Evolutionary conservation across 768 basidiomycete species (phyloP).

Genomic region (Megacollybia marginata): DNA sequence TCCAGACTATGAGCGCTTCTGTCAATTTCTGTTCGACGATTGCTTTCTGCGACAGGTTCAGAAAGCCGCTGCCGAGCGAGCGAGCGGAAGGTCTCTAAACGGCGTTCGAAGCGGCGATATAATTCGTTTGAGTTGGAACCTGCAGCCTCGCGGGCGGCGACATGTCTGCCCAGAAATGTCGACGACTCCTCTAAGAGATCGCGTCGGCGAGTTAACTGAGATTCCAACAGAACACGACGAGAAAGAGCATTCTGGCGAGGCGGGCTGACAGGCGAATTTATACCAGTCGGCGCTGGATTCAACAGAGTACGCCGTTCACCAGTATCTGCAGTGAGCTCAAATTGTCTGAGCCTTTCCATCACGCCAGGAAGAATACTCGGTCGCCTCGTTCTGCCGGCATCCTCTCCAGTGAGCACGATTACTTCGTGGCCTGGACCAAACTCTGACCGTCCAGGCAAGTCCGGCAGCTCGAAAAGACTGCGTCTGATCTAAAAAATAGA

Average conservation of each 20-base stretch:
- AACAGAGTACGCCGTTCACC: background rate
- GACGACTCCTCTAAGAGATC: conserved; percentile 24
- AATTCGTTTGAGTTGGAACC: conserved; percentile 9
- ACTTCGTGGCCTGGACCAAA: conserved; percentile 34
- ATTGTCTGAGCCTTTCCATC: conserved; percentile 5
- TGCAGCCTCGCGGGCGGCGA: conserved; percentile 31
- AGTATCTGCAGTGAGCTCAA: conserved; percentile 1
- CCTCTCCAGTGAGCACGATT: conserved; percentile 23
- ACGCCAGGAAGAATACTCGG: conserved; percentile 3
- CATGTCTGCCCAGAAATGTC: conserved; percentile 31
- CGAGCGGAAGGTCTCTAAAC: conserved; percentile 15
- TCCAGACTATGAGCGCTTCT: conserved; percentile 13
- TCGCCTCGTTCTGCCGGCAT: conserved; percentile 3
- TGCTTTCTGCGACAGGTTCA: conserved; percentile 10
- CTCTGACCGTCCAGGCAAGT: conserved; percentile 16
- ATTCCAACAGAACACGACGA: conserved; percentile 19
- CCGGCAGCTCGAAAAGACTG: conserved; percentile 37
- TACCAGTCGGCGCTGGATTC: background rate
- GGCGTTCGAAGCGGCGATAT: conserved; percentile 13
- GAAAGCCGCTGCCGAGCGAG: conserved; percentile 15
- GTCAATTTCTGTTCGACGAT: conserved; percentile 1
- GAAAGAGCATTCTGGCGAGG: conserved; percentile 10
- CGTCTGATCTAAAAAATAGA: conserved; percentile 49
- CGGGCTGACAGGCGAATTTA: conserved; percentile 12
- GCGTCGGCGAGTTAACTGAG: conserved; percentile 16